phyloP scores from a whole-genome alignment of 306 rosid genomes.

The Pterocarpus macrocarpus region DNA sequence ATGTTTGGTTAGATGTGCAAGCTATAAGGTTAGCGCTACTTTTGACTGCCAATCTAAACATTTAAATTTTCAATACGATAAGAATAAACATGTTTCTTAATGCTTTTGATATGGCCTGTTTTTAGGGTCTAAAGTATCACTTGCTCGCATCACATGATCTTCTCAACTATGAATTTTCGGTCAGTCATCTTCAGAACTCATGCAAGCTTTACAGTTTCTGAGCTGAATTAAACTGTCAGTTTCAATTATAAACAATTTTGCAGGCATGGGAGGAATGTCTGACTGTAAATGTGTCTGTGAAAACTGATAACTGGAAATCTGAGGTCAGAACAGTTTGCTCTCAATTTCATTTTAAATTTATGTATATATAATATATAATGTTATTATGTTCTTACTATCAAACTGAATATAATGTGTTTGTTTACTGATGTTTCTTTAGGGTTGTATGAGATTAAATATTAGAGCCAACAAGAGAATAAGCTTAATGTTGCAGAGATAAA shows the following conservation, averaged over 20 bases:
- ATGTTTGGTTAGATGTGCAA: slow-evolving; percentile 78
- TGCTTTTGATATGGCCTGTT: slow-evolving; percentile 40
- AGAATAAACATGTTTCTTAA: slow-evolving; percentile 33
- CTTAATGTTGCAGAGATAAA: too few relatives aligned
- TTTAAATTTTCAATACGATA: slow-evolving; percentile 22
- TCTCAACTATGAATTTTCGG: slow-evolving; percentile 88
- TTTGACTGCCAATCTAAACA: slow-evolving; percentile 5
- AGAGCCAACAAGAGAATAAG: too few relatives aligned
- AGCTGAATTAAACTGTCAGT: slow-evolving; percentile 33
- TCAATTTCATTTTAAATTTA: slow-evolving; percentile 16
- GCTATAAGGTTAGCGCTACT: slow-evolving; percentile 74
- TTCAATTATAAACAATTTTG: slow-evolving; percentile 51
- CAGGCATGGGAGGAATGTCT: slow-evolving; percentile 79
- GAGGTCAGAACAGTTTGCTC: slow-evolving; percentile 67
- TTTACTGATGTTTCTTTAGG: background rate
- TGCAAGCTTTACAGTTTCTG: slow-evolving; percentile 33
- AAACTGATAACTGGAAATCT: slow-evolving; percentile 51
- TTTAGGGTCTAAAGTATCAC: slow-evolving; percentile 85
- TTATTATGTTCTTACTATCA: background rate
- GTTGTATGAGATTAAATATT: background rate
- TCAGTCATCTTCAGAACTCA: slow-evolving; percentile 58
- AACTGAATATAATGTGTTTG: slow-evolving; percentile 27
- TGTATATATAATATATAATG: slow-evolving; percentile 18
- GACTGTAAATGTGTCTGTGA: slow-evolving; percentile 73
- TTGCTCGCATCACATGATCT: slow-evolving; percentile 74